These are phyloP conservation scores for Penicillium expansum DNA, from an alignment of 2,329 filamentous ascomycete genomes.

Conservation along the genomic window DNA sequence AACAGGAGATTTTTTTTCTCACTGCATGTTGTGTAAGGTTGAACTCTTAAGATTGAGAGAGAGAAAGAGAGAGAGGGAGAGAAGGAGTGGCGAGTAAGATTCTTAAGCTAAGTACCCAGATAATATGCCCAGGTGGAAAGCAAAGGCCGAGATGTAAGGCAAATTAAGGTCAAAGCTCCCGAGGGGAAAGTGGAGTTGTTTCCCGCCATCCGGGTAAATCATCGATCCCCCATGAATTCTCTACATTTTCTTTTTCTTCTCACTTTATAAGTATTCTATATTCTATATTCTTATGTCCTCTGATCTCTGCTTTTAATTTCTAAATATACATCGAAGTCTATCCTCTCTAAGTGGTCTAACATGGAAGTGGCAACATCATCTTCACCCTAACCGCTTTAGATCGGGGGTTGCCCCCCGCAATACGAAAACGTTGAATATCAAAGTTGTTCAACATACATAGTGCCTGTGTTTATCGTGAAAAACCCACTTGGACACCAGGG, in stretches of 20 bases:
- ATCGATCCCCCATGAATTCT: background rate
- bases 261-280: background rate
- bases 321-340: too few relatives aligned
- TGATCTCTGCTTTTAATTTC: too few relatives aligned
- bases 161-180: background rate
- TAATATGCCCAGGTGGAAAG: background rate
- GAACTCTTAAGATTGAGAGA: background rate
- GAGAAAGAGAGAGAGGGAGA: background rate
- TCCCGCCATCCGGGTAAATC: constrained; percentile 9
- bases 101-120: background rate
- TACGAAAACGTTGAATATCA: background rate
- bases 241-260: background rate
- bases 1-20: constrained; percentile 12
- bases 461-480: constrained; percentile 28
- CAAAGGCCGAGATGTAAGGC: background rate
- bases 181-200: constrained; percentile 2
- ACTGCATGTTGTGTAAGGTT: constrained; percentile 9
- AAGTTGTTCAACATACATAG: background rate
- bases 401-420: background rate
- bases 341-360: background rate
- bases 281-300: too few relatives aligned
- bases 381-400: constrained; percentile 2
- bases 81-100: background rate
- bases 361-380: background rate
- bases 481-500: constrained; percentile 31